Percentiles rank a stretch among this genome's conserved stretches.
phyloP scores from a whole-genome alignment of 148 eudicot species.

The Chenopodium formosanum region DNA sequence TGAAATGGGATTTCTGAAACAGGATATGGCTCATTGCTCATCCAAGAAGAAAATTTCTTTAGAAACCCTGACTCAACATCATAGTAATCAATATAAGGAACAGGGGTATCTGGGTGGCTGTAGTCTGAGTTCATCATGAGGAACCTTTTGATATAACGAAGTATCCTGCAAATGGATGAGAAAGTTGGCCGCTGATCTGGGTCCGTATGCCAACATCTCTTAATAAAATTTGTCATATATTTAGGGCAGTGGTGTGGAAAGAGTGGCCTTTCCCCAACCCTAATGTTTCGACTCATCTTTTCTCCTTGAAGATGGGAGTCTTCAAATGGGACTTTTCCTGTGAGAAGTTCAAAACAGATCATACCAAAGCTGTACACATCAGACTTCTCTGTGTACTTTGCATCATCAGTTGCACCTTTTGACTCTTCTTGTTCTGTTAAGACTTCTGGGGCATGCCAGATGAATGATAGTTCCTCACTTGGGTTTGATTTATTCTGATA shows the following conservation, averaged over 20 bases:
- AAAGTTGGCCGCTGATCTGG: slow-evolving; percentile 66
- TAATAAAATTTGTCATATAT: slow-evolving; percentile 49
- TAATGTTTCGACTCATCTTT: slow-evolving; percentile 64
- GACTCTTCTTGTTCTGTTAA: slow-evolving; percentile 51
- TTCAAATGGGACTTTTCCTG: slow-evolving; percentile 75
- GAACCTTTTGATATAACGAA: slow-evolving; percentile 59
- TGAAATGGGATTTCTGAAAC: slow-evolving; percentile 72
- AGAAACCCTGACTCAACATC: slow-evolving; percentile 56
- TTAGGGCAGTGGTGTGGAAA: slow-evolving; percentile 69
- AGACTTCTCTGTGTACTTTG: slow-evolving; percentile 51
- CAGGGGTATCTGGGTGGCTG: slow-evolving; percentile 45
- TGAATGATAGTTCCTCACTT: slow-evolving; percentile 38
- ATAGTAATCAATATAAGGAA: slow-evolving; percentile 49
- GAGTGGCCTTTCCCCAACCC: slow-evolving; percentile 74
- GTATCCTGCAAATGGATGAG: slow-evolving; percentile 65
- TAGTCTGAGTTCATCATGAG: slow-evolving; percentile 56
- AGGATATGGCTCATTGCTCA: slow-evolving; percentile 28
- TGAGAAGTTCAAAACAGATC: slow-evolving; percentile 77
- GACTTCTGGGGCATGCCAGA: slow-evolving; percentile 80
- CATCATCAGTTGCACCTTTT: slow-evolving; percentile 5
- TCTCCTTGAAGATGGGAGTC: slow-evolving; percentile 83
- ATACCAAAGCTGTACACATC: slow-evolving; percentile 85
- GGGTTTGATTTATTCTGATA: slow-evolving; percentile 33
- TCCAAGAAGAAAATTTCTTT: slow-evolving; percentile 42
- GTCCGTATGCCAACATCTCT: slow-evolving; percentile 74